phyloP scores from a whole-genome alignment of 257 asterid species.

The Solanum neorickii region DNA sequence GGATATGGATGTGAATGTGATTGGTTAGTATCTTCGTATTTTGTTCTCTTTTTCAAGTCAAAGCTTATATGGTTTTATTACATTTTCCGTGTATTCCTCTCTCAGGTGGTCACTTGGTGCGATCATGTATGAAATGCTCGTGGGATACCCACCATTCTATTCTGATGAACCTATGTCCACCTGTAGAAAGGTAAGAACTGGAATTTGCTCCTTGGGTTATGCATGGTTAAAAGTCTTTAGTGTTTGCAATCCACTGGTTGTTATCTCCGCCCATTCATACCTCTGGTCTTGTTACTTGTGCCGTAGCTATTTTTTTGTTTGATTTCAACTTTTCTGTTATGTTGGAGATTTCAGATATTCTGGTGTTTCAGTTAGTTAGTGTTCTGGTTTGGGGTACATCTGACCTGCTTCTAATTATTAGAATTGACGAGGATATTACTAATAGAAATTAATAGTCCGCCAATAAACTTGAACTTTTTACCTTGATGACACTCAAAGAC shows the following conservation, averaged over 20 bases:
- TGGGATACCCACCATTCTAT: conserved; percentile 95
- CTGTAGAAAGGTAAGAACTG: conserved; percentile 62
- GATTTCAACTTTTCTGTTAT: not conserved
- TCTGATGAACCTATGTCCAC: conserved; percentile 98
- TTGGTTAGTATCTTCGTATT: conserved; percentile 42
- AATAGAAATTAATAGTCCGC: not conserved
- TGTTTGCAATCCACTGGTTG: not conserved
- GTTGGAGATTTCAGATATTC: not conserved
- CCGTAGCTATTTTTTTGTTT: not conserved
- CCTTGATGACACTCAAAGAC: not conserved
- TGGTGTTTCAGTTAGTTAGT: not conserved
- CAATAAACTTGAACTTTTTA: not conserved
- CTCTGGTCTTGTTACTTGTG: not conserved
- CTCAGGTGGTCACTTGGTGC: conserved; percentile 98
- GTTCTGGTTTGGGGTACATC: not conserved
- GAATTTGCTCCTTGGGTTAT: not conserved
- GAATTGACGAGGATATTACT: not conserved
- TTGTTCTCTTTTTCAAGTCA: conserved; percentile 1
- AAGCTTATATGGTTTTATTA: not conserved
- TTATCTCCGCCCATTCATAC: not conserved
- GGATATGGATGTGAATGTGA: conserved; percentile 99
- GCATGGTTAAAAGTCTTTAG: not conserved
- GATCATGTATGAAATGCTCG: conserved; percentile 96
- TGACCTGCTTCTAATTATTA: not conserved
- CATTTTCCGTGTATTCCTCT: not conserved